phyloP scores from a whole-genome alignment of 2,329 filamentous ascomycete genomes.

The Magnaporthiopsis incrustans region DNA sequence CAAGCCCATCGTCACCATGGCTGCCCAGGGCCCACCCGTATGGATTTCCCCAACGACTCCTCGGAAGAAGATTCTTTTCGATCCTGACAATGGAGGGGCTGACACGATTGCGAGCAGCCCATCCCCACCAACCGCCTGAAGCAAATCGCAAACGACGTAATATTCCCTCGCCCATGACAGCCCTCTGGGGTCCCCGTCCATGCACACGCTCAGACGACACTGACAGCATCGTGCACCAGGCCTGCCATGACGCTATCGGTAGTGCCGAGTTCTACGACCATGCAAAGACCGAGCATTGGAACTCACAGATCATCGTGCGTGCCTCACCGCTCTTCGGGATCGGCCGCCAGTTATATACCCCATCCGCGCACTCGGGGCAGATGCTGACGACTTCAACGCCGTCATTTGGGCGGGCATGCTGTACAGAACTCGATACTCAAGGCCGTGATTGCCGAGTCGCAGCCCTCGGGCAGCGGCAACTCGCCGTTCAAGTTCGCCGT shows the following conservation, averaged over 20 bases:
- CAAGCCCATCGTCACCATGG: conserved; percentile 7
- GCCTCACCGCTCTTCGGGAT: conserved; percentile 1
- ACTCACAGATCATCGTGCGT: conserved; percentile 83
- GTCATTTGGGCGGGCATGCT: background rate
- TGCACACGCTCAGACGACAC: background rate
- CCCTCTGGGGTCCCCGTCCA: too few relatives aligned
- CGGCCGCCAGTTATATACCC: conserved; percentile 10
- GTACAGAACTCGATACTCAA: conserved; percentile 66
- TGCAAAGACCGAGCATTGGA: conserved; percentile 77
- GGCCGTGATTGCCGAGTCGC: conserved; percentile 68
- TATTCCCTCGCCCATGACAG: conserved; percentile 20
- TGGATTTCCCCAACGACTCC: background rate
- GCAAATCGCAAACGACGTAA: conserved; percentile 78
- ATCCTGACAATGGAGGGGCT: background rate
- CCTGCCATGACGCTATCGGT: conserved; percentile 71
- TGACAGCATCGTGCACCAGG: conserved; percentile 39
- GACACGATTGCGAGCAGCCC: conserved; percentile 43
- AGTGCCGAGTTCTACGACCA: conserved; percentile 79
- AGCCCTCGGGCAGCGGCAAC: conserved; percentile 40
- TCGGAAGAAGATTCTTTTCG: background rate
- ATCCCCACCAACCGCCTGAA: conserved; percentile 68
- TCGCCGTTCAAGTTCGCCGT: conserved; percentile 88
- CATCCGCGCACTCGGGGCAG: background rate
- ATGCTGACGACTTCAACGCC: background rate
- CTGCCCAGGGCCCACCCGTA: conserved; percentile 11